Conservation (phyloP, 495 filamentous ascomycete species). For the Aspergillus sclerotiicarbonarius region DNA sequence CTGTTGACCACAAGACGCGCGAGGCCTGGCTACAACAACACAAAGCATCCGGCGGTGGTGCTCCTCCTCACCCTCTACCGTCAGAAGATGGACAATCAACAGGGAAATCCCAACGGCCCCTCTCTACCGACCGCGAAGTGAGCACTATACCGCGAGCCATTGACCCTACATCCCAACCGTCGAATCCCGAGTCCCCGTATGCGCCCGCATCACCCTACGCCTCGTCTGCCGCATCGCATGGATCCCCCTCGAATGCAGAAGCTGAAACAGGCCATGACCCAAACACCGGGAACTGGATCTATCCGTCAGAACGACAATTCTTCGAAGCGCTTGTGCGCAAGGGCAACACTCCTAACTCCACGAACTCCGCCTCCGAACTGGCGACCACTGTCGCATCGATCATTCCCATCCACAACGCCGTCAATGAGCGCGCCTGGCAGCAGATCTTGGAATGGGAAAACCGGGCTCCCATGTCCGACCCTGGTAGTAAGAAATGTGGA, state of each 20-base stretch:
- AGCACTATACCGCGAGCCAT: constrained; percentile 77
- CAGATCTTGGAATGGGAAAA: constrained; percentile 85
- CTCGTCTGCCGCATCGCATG: constrained; percentile 38
- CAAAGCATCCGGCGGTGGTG: constrained; percentile 27
- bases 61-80: constrained; percentile 31
- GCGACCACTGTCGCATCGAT: constrained; percentile 80
- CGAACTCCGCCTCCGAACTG: constrained; percentile 38
- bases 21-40: constrained; percentile 72
- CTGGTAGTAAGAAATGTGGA: constrained; percentile 61
- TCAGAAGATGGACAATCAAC: constrained; percentile 29
- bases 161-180: constrained; percentile 30
- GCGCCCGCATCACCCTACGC: constrained; percentile 29
- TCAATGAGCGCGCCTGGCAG: constrained; percentile 85
- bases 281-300: constrained; percentile 84
- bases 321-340: constrained; percentile 94
- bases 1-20: constrained; percentile 84
- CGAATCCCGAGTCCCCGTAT: constrained; percentile 29
- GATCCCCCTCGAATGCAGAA: constrained; percentile 65
- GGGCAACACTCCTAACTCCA: constrained; percentile 44
- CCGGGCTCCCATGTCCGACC: constrained; percentile 49
- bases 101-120: constrained; percentile 41
- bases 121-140: constrained; percentile 65
- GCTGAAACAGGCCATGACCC: constrained; percentile 65
- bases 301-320: constrained; percentile 93
- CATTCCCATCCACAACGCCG: constrained; percentile 97